Evolutionary conservation across 208 protist genomes (phyloP), one percentile per base, ranked within the genome.

Genomic region (Trichomonas vaginalis): DNA sequence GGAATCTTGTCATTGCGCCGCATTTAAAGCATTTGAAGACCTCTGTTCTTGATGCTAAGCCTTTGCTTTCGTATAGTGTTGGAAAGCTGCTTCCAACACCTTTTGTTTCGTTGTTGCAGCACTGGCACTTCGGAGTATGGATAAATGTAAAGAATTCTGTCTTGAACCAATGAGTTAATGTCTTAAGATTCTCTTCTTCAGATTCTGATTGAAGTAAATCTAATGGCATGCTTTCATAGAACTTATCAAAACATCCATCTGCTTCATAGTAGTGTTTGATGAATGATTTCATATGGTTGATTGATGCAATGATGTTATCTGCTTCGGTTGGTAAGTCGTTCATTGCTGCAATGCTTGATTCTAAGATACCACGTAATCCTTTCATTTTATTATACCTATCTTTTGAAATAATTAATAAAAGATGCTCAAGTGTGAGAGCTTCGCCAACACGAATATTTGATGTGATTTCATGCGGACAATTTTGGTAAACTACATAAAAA

Each of bases 111-210:
- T 62, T 39, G 40, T 90, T 51, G 12, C 80, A 95, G 39, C 12
- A 0, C 9, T 95, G 47, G 83, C 87, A 96, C 40, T 14, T 27
- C 15, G n/a, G 8, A 45, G 6, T 23, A 9, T 95, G 46, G 39
- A 51, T 35, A 27, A 51, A 96, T 0, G 40, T 35, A n/a, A 96
- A 96, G 62, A 95, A 96, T 12, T 96, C 96, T 27, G 37, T 35
- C 42, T 96, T 96, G 47, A 96, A 96, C 96, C 96, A 95, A 15
- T 88, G 32, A 14, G 82, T 88, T 23, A 88, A 15, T 23, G 8
- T 39, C 8, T 35, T 40, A 27, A 88, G 35, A 15, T 88, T 47
- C 39, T 35, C 82, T 45, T 88, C 82, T 21, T 10, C 82, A 23
- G 56, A 70, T 27, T 70, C 56, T 70, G 56, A 70, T 12, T n/a